A percentile compares a stretch with the other conserved stretches of the same genome.
Conservation (phyloP, 768 basidiomycete species). For the Tephrocybe sp. region DNA sequence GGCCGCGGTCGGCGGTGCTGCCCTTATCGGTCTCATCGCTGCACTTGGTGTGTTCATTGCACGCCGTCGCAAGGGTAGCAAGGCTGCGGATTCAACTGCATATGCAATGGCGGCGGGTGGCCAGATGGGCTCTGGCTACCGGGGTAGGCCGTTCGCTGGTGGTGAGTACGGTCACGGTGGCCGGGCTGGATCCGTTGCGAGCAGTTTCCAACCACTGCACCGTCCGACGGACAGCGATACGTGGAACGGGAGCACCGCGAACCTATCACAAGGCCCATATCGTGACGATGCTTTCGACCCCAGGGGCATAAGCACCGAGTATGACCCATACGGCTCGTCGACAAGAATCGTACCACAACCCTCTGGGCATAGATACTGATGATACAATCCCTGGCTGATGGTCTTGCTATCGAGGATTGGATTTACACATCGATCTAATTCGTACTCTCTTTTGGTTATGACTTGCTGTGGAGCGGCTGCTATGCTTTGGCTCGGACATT, state of each 20-base stretch:
- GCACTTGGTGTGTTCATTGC: constrained; percentile 11
- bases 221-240: constrained; percentile 54
- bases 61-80: constrained; percentile 41
- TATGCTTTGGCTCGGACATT: constrained; percentile 1
- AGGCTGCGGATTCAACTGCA: constrained; percentile 4
- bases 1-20: constrained; percentile 4
- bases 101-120: constrained; percentile 22
- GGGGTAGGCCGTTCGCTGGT: constrained; percentile 19
- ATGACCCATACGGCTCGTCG: constrained; percentile 35
- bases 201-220: constrained; percentile 68
- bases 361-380: constrained; percentile 4
- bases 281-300: constrained; percentile 22
- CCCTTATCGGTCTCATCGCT: constrained; percentile 1
- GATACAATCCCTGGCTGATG: neutral
- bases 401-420: neutral
- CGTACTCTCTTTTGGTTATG: neutral
- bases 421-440: neutral
- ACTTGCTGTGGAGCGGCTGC: neutral
- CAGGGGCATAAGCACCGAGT: constrained; percentile 23
- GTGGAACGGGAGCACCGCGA: constrained; percentile 56
- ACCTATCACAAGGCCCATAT: constrained; percentile 39
- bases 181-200: constrained; percentile 49
- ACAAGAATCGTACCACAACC: constrained; percentile 1
- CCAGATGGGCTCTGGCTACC: constrained; percentile 25
- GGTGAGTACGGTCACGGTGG: constrained; percentile 21